Evolutionary conservation across 1,284 basidiomycete species (phyloP).

Genomic region (Tilletia walkeri): DNA sequence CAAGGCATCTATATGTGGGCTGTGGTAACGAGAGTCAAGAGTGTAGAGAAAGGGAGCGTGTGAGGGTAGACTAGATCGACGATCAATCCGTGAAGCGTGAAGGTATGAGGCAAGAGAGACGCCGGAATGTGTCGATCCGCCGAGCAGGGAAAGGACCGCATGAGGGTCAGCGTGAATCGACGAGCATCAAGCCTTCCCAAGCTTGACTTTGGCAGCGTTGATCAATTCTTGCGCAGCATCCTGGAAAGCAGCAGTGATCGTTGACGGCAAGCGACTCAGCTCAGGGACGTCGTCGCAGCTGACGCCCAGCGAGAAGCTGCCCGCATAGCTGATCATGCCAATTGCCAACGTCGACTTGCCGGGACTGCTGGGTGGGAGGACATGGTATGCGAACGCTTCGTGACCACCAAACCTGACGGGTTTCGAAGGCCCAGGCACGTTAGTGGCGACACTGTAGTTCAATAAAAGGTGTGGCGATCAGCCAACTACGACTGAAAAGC

Average conservation of each 20-base stretch:
- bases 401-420: conserved; percentile 49
- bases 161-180: no score
- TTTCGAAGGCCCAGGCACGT: conserved; percentile 53
- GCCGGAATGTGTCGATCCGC: no score
- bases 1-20: no score
- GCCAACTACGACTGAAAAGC: no score
- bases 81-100: no score
- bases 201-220: conserved; percentile 40
- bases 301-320: conserved; percentile 51
- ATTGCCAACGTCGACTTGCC: conserved; percentile 53
- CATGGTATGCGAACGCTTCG: conserved; percentile 52
- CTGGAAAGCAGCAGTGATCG: conserved; percentile 51
- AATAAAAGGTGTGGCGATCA: no score
- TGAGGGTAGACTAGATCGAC: no score
- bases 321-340: conserved; percentile 54
- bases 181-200: conserved; percentile 18
- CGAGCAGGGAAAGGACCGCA: no score
- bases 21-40: no score
- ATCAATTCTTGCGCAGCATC: conserved; percentile 42
- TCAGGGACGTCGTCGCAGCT: conserved; percentile 53
- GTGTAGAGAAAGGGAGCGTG: no score
- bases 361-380: conserved; percentile 50
- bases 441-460: conserved; percentile 40
- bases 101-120: no score
- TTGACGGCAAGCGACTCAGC: conserved; percentile 40